Base-by-base conservation (phyloP, 225 moss, liverwort and hornwort species). In the Bryum argenteum region DNA sequence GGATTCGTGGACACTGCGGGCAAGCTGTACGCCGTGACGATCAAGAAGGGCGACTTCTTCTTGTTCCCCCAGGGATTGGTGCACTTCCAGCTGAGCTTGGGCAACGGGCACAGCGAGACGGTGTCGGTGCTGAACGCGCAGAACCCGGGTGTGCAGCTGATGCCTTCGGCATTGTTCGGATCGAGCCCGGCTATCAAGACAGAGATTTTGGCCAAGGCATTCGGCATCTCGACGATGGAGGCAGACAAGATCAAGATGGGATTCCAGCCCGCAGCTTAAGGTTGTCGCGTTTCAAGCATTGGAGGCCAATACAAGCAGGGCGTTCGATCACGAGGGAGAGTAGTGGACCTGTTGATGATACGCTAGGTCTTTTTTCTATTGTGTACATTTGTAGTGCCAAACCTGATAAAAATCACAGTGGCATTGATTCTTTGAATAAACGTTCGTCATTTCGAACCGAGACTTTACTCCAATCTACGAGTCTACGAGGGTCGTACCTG, bases 21-120 rank as follows among this genome's bases (percentile, higher is more conserved):
- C 33, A 33, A 33, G 33, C 33, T 33, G 33, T 71, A 9, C 38
- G 59, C 48, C 10, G 71, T 20, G 37, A 71, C 48, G 21, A 15
- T 71, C 0, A 71, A 71, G 48, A 60, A 8, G 37, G 0, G 19
- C 60, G 71, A 71, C 48, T 60, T 71, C 37, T 71, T 71, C 33
- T 33, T 33, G 33, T 33, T 33, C 5, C 33, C 33, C 5, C 33
- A 33, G 33, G 33, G 33, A 6, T 1, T 71, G 14, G 48, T 59
- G 21, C 71, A 71, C 48, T 81, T 77, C 77, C 52, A 71, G 45
- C 48, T 83, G 0, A 78, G 67, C 52, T 8, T 4, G 0, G 57
- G 18, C 13, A 23, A 18, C 1, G 62, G 58, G 0, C 20, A 20
- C 0, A 19, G 71, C 3, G 11, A n/a, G 21, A 15, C 28, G 4